A percentile compares a stretch with the other conserved stretches of the same genome.
These are phyloP conservation scores for Delitschia confertaspora DNA, from an alignment of 495 filamentous ascomycete genomes.

Conservation along the genomic window DNA sequence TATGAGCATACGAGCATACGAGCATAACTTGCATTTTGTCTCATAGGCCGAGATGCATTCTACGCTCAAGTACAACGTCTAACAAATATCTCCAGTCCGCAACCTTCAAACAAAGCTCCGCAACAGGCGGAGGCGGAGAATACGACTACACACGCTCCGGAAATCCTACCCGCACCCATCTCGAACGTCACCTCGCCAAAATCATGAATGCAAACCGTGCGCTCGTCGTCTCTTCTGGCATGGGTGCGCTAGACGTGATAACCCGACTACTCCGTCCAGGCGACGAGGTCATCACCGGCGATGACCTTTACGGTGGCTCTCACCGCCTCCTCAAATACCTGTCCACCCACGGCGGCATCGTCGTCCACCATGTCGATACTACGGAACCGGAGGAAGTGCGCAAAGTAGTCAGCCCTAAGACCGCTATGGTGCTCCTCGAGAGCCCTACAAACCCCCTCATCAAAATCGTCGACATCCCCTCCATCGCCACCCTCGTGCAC, in stretches of 20 bases:
- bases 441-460: conserved; percentile 96
- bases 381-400: conserved; percentile 61
- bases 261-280: conserved; percentile 87
- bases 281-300: conserved; percentile 93
- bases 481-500: conserved; percentile 67
- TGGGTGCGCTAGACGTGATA: conserved; percentile 95
- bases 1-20: background rate
- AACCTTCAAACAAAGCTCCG: conserved; percentile 91
- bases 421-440: conserved; percentile 91
- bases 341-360: conserved; percentile 70
- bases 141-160: conserved; percentile 98
- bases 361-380: conserved; percentile 94
- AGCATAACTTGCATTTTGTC: background rate
- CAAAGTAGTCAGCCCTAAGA: conserved; percentile 63
- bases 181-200: conserved; percentile 95
- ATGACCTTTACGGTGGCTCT: conserved; percentile 94
- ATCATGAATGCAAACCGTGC: conserved; percentile 92
- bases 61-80: background rate
- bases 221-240: conserved; percentile 87
- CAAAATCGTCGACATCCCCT: conserved; percentile 87
- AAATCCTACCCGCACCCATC: conserved; percentile 90
- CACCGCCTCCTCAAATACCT: conserved; percentile 90
- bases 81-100: conserved; percentile 52
- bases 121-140: conserved; percentile 65
- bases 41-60: background rate